These are phyloP conservation scores for Talaromyces wortmannii DNA, from an alignment of 495 filamentous ascomycete genomes.

Conservation along the genomic window DNA sequence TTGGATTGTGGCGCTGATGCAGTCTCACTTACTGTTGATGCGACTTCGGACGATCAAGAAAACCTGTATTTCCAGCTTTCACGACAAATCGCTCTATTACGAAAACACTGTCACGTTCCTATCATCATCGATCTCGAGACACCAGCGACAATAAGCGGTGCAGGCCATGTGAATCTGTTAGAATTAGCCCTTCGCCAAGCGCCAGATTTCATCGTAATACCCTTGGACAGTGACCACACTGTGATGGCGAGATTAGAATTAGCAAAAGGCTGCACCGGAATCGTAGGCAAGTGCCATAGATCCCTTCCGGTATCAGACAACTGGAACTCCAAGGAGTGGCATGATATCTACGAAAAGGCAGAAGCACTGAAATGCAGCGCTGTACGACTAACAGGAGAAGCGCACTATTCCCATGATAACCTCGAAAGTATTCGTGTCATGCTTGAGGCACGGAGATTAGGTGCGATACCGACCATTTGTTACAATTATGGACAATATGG, in stretches of 20 bases:
- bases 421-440: slow-evolving; percentile 4
- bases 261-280: background rate
- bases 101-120: slow-evolving; percentile 12
- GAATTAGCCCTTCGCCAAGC: slow-evolving; percentile 11
- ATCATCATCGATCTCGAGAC: slow-evolving; percentile 13
- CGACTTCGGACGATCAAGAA: slow-evolving; percentile 5
- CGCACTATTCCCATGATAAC: slow-evolving; percentile 4
- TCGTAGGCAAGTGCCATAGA: background rate
- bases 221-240: background rate
- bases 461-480: slow-evolving; percentile 10
- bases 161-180: slow-evolving; percentile 1
- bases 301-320: background rate
- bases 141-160: background rate
- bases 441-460: background rate
- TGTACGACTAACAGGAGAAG: slow-evolving; percentile 12
- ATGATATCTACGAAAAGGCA: background rate
- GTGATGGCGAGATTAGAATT: background rate
- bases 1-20: slow-evolving; percentile 55
- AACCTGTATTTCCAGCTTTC: background rate
- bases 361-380: slow-evolving; percentile 4
- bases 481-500: slow-evolving; percentile 43
- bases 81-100: slow-evolving; percentile 8
- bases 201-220: slow-evolving; percentile 13
- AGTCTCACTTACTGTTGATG: slow-evolving; percentile 51
- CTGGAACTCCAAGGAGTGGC: background rate